Evolutionary conservation across 495 filamentous ascomycete species (phyloP).

Genomic region (Articulospora tetracladia): DNA sequence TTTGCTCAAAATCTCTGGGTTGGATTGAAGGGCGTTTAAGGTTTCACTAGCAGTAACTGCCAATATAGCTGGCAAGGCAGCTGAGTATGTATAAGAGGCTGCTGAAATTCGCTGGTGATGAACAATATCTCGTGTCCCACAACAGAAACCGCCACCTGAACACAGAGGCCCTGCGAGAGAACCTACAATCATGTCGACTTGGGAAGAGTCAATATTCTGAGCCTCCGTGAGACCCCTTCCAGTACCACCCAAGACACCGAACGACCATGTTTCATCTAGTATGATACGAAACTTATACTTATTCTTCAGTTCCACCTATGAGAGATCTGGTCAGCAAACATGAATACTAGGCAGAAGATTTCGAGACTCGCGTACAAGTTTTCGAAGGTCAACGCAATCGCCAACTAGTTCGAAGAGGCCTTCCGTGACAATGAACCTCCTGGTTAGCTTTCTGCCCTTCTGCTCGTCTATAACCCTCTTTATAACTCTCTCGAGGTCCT

Average conservation of each 20-base stretch:
- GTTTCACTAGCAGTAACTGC: slow-evolving; percentile 89
- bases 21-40: slow-evolving; percentile 74
- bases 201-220: slow-evolving; percentile 83
- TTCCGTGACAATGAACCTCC: slow-evolving; percentile 94
- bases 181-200: slow-evolving; percentile 94
- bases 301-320: slow-evolving; percentile 78
- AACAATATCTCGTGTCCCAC: slow-evolving; percentile 80
- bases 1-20: slow-evolving; percentile 67
- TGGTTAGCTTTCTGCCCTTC: slow-evolving; percentile 74
- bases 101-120: slow-evolving; percentile 92
- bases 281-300: slow-evolving; percentile 97
- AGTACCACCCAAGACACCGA: slow-evolving; percentile 88
- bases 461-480: slow-evolving; percentile 81
- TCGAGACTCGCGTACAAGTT: slow-evolving; percentile 57
- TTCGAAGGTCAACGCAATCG: slow-evolving; percentile 78
- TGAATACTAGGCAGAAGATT: neutral
- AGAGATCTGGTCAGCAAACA: slow-evolving; percentile 14
- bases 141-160: slow-evolving; percentile 93
- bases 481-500: slow-evolving; percentile 83
- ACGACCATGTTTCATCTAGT: slow-evolving; percentile 94
- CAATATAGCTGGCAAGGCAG: slow-evolving; percentile 86
- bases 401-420: slow-evolving; percentile 88
- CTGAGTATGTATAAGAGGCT: slow-evolving; percentile 88
- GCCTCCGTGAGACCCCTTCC: slow-evolving; percentile 90
- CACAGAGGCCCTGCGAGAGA: slow-evolving; percentile 85